These are phyloP conservation scores for Carallia pectinifolia DNA, from an alignment of 345 rosid genomes.

Conservation along the genomic window DNA sequence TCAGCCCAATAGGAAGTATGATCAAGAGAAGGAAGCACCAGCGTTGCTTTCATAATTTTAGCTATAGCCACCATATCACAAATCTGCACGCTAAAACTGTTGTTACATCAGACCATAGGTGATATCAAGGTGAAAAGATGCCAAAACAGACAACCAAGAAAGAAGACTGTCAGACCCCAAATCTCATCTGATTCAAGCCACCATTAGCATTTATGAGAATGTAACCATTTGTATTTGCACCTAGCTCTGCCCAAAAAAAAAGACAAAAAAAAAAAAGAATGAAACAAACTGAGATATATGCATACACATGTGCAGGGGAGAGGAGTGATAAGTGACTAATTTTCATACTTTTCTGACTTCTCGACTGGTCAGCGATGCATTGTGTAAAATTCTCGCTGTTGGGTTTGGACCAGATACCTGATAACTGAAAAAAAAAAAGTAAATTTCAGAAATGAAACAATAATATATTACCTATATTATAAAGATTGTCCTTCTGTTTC, in stretches of 20 bases:
- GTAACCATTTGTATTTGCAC: slow-evolving; percentile 72
- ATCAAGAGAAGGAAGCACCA: slow-evolving; percentile 90
- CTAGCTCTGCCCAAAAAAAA: slow-evolving; percentile 52
- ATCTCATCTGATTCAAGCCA: slow-evolving; percentile 98
- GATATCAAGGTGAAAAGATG: slow-evolving; percentile 1
- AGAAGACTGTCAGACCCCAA: slow-evolving; percentile 85
- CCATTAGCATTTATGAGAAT: slow-evolving; percentile 90
- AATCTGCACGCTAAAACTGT: slow-evolving; percentile 75
- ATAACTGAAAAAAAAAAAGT: slow-evolving; percentile 42
- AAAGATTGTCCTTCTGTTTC: neutral
- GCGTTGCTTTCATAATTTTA: slow-evolving; percentile 83
- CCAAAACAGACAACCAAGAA: slow-evolving; percentile 21
- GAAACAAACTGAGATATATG: neutral
- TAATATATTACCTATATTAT: neutral
- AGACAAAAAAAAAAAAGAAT: neutral
- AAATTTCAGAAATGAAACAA: slow-evolving; percentile 17
- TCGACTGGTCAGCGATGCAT: slow-evolving; percentile 58
- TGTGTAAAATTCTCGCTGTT: slow-evolving; percentile 72
- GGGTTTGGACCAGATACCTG: slow-evolving; percentile 84
- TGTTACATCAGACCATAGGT: slow-evolving; percentile 39
- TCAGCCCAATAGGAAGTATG: slow-evolving; percentile 95
- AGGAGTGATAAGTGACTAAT: neutral
- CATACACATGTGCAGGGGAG: neutral
- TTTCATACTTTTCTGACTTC: slow-evolving; percentile 61
- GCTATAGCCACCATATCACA: slow-evolving; percentile 97